phyloP scores from a whole-genome alignment of 257 asterid genomes.

The Ocimum tenuiflorum region DNA sequence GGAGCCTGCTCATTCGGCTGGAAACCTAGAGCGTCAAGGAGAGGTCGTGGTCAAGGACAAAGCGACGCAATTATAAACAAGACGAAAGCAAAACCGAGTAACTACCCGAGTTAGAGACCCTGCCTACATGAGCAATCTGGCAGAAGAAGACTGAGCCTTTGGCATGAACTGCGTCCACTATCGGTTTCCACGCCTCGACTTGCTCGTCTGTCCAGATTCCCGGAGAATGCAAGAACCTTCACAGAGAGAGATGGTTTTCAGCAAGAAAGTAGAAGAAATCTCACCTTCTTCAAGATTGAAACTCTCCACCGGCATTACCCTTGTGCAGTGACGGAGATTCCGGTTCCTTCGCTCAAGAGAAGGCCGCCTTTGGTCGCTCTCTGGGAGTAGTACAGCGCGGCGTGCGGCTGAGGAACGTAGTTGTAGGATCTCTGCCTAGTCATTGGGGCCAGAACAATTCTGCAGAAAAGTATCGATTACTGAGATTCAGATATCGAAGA shows the following conservation, averaged over 20 bases:
- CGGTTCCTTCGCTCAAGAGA: constrained; percentile 47
- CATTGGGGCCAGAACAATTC: constrained; percentile 61
- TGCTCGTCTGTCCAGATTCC: constrained; percentile 50
- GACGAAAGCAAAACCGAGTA: neutral
- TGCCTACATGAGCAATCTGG: constrained; percentile 43
- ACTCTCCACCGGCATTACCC: constrained; percentile 31
- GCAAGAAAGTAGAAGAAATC: neutral
- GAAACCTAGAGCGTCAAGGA: constrained; percentile 21
- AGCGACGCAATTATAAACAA: neutral
- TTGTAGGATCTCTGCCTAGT: constrained; percentile 51
- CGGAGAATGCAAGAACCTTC: constrained; percentile 31
- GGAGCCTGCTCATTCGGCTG: constrained; percentile 67
- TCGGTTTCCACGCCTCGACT: constrained; percentile 45
- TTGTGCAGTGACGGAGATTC: constrained; percentile 50
- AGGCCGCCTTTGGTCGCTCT: constrained; percentile 53
- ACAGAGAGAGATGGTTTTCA: neutral
- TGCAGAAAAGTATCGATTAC: constrained; percentile 2
- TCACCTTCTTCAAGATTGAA: neutral
- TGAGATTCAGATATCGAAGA: no score
- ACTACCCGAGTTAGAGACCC: constrained; percentile 40
- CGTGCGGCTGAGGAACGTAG: constrained; percentile 59
- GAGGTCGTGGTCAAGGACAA: neutral
- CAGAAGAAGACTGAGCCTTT: constrained; percentile 42
- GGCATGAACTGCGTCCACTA: constrained; percentile 51
- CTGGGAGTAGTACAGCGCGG: constrained; percentile 50